These are phyloP conservation scores for Aquilaria sinensis DNA, from an alignment of 345 rosid genomes.

Conservation along the genomic window DNA sequence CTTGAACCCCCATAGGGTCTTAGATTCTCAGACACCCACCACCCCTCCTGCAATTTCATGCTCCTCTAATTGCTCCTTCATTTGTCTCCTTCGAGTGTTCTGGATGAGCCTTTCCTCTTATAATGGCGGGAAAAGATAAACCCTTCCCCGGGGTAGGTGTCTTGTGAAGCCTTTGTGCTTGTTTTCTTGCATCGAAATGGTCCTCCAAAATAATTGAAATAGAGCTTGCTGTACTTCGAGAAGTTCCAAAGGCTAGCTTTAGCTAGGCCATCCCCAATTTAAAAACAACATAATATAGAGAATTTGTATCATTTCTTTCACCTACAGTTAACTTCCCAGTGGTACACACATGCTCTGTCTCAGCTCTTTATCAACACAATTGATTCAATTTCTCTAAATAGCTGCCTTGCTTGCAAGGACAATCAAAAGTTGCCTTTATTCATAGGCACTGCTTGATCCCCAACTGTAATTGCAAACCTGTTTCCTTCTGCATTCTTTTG, in stretches of 20 bases:
- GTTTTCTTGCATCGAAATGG: constrained; percentile 9
- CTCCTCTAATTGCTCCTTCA: neutral
- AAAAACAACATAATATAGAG: too few species aligned
- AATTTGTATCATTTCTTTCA: constrained; percentile 9
- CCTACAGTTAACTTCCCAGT: constrained; percentile 1
- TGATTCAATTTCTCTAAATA: constrained; percentile 6
- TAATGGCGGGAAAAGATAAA: neutral
- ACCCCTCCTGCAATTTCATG: neutral
- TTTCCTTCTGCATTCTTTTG: constrained; percentile 12
- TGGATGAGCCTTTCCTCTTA: constrained; percentile 4
- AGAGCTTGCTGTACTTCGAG: constrained; percentile 11
- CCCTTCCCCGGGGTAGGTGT: constrained; percentile 8
- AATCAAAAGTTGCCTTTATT: neutral
- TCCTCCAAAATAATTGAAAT: constrained; percentile 10
- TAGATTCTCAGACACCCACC: too few species aligned
- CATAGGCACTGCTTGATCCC: constrained; percentile 4
- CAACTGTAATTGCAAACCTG: constrained; percentile 5
- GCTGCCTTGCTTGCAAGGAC: neutral
- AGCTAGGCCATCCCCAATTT: too few species aligned
- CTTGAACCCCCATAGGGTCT: neutral
- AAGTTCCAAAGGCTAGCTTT: neutral
- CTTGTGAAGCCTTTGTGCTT: constrained; percentile 3
- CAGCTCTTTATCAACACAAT: constrained; percentile 3
- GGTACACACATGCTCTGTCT: constrained; percentile 28
- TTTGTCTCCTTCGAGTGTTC: neutral